Base-by-base conservation (phyloP, 179 eudicot genomes). In the Spinacia oleracea region DNA sequence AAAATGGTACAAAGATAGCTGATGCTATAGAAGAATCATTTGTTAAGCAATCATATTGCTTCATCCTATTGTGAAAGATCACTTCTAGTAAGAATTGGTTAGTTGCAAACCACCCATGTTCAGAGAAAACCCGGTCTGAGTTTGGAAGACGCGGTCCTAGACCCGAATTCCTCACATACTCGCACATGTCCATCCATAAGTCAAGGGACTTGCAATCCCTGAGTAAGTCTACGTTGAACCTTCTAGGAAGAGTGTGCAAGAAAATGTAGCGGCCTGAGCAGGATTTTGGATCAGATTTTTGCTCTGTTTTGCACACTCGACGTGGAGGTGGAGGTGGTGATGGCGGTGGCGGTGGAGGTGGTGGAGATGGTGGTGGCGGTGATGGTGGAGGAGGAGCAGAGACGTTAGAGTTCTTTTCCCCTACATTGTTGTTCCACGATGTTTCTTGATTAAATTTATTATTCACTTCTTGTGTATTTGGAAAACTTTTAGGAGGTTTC, bases 111-210 rank as follows among this genome's bases (percentile, higher is more conserved):
- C 90, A 93, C 35, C 94, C 92, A 0, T 79, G 6, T 21, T 55
- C 70, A 4, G 80, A 75, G 73, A 90, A 90, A 34, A 87, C 82
- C 66, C 75, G 77, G 18, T 87, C 83, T 3, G 79, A 69, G 23
- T 86, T 73, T 1, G 81, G 83, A 32, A 89, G 82, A 0, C 65
- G 76, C 9, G 77, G 83, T 3, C 97, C 97, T 9, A 90, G 84
- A 4, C 96, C 97, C 46, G 68, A 76, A 77, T 91, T 92, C 12
- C 0, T 75, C 11, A 87, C 79, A 38, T 90, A 87, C 2, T 73
- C 85, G 46, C 98, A 93, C 91, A 93, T 88, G 27, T 91, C 88
- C 55, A 72, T 81, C 94, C 93, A 90, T 51, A 73, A 83, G 79
- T 80, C 87, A 4, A 91, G 84, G 0, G 74, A 60, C 6, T 69